Evolutionary conservation across 2,329 filamentous ascomycete species (phyloP), one percentile per base, ranked within the genome.

Genomic region (Fonsecaea pedrosoi): DNA sequence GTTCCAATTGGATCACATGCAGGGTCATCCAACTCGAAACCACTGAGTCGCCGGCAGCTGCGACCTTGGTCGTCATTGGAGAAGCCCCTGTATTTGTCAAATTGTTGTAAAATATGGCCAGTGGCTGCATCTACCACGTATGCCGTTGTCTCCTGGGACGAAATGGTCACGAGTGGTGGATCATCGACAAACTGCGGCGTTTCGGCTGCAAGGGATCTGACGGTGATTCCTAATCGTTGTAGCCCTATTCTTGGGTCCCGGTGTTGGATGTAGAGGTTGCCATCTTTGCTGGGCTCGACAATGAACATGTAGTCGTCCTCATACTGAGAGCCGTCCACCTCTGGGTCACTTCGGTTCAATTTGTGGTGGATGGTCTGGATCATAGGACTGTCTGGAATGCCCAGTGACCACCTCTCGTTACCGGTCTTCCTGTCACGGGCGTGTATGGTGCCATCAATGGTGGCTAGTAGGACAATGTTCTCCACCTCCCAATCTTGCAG

Each of bases 401-500:
- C 88, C 69, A 97, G 85, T 75, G 91, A 90, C 95, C 95, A 98
- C 77, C 89, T 90, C 73, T 90, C 86, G 70, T 89, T 86, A 74
- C 95, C 95, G 60, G 91, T 95, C 77, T 90, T 91, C 75, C 95
- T 88, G 82, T 97, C 92, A 79, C 89, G 89, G 78, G 94, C 94
- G 82, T 97, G 92, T 76, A 98, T 88, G 78, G 92, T 92, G 85
- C 95, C 95, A 85, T 98, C 94, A 88, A 98, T 92, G 87, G 95
- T 98, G 92, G 95, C 94, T 91, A 99, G 86, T 85, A 99, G 92
- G 83, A 98, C 92, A 87, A 97, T 96, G 85, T 98, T 94, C 92
- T 98, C 94, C 83, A 97, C 94, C 91, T 97, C 92, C 94, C 94
- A 98, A 84, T 97, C 94, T 87, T 94, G 90, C 87, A 98, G 86